Evolutionary conservation across 2,329 filamentous ascomycete species (phyloP).

Genomic region (Pestalotiopsis sp.): DNA sequence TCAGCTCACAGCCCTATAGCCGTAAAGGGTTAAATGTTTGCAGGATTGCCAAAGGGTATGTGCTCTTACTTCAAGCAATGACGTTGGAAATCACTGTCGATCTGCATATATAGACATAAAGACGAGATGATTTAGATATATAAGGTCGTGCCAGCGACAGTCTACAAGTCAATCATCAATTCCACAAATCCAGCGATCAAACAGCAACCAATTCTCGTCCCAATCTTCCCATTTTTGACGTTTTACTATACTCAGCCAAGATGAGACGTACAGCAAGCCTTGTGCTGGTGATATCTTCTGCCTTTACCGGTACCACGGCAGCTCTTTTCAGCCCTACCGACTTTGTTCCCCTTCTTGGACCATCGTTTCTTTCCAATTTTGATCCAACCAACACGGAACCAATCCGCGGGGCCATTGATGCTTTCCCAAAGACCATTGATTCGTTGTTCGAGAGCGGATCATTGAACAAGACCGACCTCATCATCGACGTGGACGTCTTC

Average conservation of each 20-base stretch:
- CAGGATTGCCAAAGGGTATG: not conserved
- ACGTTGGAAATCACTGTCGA: not conserved
- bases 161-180: not conserved
- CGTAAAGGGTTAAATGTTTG: not conserved
- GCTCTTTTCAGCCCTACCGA: not conserved
- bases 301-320: not conserved
- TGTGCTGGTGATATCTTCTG: not conserved
- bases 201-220: not conserved
- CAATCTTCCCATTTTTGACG: not conserved
- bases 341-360: not conserved
- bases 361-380: slow-evolving; percentile 1
- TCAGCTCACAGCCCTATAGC: not conserved
- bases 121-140: not conserved
- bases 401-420: not conserved
- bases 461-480: not conserved
- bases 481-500: not conserved
- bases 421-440: not conserved
- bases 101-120: not conserved
- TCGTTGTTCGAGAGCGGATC: not conserved
- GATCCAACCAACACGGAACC: not conserved
- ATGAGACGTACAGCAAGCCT: not conserved
- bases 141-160: not conserved
- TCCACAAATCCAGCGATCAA: not conserved
- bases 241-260: not conserved
- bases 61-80: not conserved